Evolutionary conservation across 2,329 filamentous ascomycete genomes (phyloP).

Genomic region (Claviceps purpurea): DNA sequence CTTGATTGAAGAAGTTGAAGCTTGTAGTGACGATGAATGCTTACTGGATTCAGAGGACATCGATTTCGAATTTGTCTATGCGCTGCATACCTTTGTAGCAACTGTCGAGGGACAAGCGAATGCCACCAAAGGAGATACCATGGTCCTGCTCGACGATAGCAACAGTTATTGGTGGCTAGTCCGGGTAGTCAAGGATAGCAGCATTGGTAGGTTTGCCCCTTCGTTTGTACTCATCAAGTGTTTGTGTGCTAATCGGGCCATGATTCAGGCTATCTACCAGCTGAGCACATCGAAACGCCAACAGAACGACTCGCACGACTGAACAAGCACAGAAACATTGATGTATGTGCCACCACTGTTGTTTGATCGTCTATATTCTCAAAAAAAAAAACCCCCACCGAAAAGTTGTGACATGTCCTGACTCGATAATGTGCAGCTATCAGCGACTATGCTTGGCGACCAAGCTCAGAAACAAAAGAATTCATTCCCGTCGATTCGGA

Average conservation of each 20-base stretch:
- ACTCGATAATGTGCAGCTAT: conserved; percentile 30
- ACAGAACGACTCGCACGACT: conserved; percentile 85
- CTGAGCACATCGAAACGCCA: conserved; percentile 96
- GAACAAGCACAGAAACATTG: conserved; percentile 97
- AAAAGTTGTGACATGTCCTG: conserved; percentile 1
- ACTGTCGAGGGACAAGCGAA: conserved; percentile 98
- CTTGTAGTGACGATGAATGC: conserved; percentile 65
- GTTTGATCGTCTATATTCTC: too few species aligned
- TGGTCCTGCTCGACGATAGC: conserved; percentile 95
- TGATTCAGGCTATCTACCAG: conserved; percentile 71
- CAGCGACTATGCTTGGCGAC: conserved; percentile 49
- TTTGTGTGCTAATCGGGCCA: background rate
- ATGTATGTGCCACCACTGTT: conserved; percentile 44
- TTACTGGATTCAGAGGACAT: conserved; percentile 96
- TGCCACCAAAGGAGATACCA: conserved; percentile 94
- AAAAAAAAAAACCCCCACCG: background rate
- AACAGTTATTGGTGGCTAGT: conserved; percentile 99
- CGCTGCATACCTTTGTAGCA: conserved; percentile 91
- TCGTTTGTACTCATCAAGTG: background rate
- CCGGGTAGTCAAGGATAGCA: conserved; percentile 91
- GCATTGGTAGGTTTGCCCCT: conserved; percentile 48
- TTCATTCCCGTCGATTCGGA: conserved; percentile 69
- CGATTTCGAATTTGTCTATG: conserved; percentile 99
- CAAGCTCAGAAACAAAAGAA: conserved; percentile 67
- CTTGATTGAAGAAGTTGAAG: conserved; percentile 41